Base-by-base conservation (phyloP, 192 early-diverging fungal genomes). In the Backusella tarrabulga region DNA sequence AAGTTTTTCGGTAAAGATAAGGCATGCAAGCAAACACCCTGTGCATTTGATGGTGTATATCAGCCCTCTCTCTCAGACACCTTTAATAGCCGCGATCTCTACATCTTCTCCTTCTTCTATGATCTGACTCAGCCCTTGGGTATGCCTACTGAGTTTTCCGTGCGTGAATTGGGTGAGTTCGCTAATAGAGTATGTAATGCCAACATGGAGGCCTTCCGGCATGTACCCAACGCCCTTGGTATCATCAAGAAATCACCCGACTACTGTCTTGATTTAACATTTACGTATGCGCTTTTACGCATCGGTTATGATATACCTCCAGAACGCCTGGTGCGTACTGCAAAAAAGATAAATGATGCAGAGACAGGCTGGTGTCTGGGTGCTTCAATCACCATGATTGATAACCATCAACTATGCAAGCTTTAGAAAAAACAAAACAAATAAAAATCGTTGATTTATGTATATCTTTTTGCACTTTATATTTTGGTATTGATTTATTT, bases 361-460 rank as follows among this genome's bases (percentile, higher is more conserved):
- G 97, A 99, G 80, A 97, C 95, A 19, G 98, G 98, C 14, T 99
- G 98, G 98, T 95, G 94, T 81, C 85, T 99, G 50, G 97, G 97
- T 34, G 96, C 96, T 26, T 90, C 96, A 26, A 92, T 99, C 71
- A 89, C 93, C 32, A 85, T 98, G 68, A 81, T 97, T 12, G 93
- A 97, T 80, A 79, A 75, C 34, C 71, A 77, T 29, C 17, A 67
- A 21, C 69, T 76, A 11, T 88, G 87, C 67, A 81, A 81, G 76
- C 4, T 34, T 17, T 68, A 75, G 32, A 41, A 29, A 12, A 74
- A 52, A 60, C 4, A 74, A 56, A 32, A 60, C 12, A 74, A 52
- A 60, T 11, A 74, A 56, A 56, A 54, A 11, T 70, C 15, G 1
- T 26, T 32, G 32, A 32, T 32, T 32, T 26, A 23, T 26, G 23